phyloP scores from a whole-genome alignment of 116 monocot species.

The Posidonia oceanica region DNA sequence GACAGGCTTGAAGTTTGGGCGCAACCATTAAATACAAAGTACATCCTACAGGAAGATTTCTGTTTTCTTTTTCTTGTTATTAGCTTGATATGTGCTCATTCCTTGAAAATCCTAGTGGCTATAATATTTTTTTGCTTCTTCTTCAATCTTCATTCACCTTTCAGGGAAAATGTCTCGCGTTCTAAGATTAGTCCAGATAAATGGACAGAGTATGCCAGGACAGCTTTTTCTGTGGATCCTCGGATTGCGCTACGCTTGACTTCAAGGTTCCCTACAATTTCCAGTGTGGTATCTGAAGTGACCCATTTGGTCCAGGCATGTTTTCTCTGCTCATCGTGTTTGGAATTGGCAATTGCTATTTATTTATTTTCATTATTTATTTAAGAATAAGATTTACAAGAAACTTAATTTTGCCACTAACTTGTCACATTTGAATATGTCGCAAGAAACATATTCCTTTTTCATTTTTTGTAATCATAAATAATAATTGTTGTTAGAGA shows the following conservation, averaged over 20 bases:
- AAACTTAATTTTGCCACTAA: not conserved
- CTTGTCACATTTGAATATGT: too few relatives aligned
- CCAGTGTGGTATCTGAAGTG: constrained; percentile 59
- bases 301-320: constrained; percentile 79
- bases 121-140: not conserved
- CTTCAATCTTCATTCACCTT: constrained; percentile 9
- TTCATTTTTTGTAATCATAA: too few relatives aligned
- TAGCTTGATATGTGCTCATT: not conserved
- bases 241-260: constrained; percentile 60
- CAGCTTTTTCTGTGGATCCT: constrained; percentile 96
- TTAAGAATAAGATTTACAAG: not conserved
- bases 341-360: too few relatives aligned
- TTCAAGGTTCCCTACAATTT: constrained; percentile 71
- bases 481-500: too few relatives aligned
- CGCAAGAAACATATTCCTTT: too few relatives aligned
- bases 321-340: not conserved
- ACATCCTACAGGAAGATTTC: constrained; percentile 10
- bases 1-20: constrained; percentile 99
- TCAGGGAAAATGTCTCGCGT: constrained; percentile 61
- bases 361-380: too few relatives aligned
- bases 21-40: constrained; percentile 82
- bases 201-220: constrained; percentile 84
- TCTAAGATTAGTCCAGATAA: constrained; percentile 79
- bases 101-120: not conserved
- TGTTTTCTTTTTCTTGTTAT: not conserved